Percentiles rank a stretch among this genome's conserved stretches.
These are phyloP conservation scores for Ophiocordyceps australis DNA, from an alignment of 2,329 filamentous ascomycete genomes.

Conservation along the genomic window DNA sequence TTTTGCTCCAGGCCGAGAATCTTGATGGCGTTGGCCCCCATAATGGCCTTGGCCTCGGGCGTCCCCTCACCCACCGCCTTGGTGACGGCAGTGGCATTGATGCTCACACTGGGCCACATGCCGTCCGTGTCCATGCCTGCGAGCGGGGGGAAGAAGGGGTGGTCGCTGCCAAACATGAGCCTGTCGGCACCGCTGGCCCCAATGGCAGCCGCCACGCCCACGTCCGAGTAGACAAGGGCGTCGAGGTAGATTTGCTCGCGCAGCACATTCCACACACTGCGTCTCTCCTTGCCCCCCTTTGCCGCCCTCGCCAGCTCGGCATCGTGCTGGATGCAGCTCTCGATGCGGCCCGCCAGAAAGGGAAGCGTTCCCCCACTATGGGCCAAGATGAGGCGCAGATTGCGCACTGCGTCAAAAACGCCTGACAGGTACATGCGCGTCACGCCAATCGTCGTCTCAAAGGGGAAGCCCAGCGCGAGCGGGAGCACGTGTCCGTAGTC, in stretches of 20 bases:
- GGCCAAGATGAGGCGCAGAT: conserved; percentile 58
- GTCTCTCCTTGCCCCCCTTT: conserved; percentile 25
- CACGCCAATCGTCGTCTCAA: conserved; percentile 85
- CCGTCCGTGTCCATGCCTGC: conserved; percentile 39
- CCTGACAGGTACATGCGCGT: conserved; percentile 74
- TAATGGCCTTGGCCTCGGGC: conserved; percentile 27
- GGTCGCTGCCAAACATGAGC: conserved; percentile 67
- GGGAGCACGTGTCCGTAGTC: conserved; percentile 81
- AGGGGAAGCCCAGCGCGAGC: conserved; percentile 69
- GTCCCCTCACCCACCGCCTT: conserved; percentile 27
- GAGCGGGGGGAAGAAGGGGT: conserved; percentile 71
- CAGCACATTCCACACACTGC: conserved; percentile 37
- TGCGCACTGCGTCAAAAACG: conserved; percentile 60
- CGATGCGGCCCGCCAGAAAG: conserved; percentile 74
- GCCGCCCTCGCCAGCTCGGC: conserved; percentile 51
- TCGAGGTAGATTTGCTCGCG: conserved; percentile 71
- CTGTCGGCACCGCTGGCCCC: conserved; percentile 49
- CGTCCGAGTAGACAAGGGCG: conserved; percentile 66
- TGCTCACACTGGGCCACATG: conserved; percentile 51
- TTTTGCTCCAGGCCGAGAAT: conserved; percentile 21
- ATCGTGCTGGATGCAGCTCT: conserved; percentile 75
- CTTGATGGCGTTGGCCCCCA: conserved; percentile 40
- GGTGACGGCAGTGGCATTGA: conserved; percentile 32
- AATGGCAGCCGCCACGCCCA: conserved; percentile 53
- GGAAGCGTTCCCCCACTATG: conserved; percentile 81